A percentile compares a stretch with the other conserved stretches of the same genome.
phyloP scores from a whole-genome alignment of 306 rosid species.

The Cucurbita argyrosperma region DNA sequence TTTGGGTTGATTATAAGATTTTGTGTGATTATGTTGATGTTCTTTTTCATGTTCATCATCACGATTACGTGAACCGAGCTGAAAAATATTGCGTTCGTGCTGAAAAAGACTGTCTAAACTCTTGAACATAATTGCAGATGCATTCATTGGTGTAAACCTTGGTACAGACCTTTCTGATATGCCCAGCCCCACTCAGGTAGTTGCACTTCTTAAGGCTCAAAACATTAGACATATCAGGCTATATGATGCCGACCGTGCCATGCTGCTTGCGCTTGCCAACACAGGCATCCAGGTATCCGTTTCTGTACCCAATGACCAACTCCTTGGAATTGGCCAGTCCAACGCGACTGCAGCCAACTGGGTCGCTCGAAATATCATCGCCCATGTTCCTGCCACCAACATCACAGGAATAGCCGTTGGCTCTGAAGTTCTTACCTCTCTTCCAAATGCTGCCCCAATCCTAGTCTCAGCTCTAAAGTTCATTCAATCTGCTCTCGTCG shows the following conservation, averaged over 20 bases:
- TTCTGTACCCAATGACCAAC: conserved; percentile 79
- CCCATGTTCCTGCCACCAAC: conserved; percentile 87
- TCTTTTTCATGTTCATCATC: neutral
- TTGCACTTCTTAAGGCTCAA: conserved; percentile 77
- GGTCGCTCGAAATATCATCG: conserved; percentile 70
- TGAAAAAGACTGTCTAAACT: neutral
- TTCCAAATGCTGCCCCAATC: conserved; percentile 79
- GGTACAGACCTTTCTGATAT: conserved; percentile 71
- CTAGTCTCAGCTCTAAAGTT: conserved; percentile 74
- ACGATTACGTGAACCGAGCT: neutral
- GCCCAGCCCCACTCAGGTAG: conserved; percentile 78
- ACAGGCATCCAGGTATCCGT: conserved; percentile 63
- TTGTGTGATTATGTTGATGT: neutral
- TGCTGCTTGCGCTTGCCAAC: conserved; percentile 74
- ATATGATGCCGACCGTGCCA: conserved; percentile 59
- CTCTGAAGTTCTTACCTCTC: conserved; percentile 68
- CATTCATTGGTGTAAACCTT: conserved; percentile 69
- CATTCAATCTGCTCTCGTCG: conserved; percentile 83
- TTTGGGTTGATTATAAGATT: neutral
- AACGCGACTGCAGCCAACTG: conserved; percentile 93
- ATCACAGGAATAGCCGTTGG: conserved; percentile 78
- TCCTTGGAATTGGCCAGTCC: conserved; percentile 90
- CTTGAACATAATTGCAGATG: conserved; percentile 36
- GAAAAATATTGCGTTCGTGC: neutral
- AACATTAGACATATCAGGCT: conserved; percentile 63